Conservation (phyloP, 2,329 filamentous ascomycete genomes). For the Colletotrichum theobromicola region DNA sequence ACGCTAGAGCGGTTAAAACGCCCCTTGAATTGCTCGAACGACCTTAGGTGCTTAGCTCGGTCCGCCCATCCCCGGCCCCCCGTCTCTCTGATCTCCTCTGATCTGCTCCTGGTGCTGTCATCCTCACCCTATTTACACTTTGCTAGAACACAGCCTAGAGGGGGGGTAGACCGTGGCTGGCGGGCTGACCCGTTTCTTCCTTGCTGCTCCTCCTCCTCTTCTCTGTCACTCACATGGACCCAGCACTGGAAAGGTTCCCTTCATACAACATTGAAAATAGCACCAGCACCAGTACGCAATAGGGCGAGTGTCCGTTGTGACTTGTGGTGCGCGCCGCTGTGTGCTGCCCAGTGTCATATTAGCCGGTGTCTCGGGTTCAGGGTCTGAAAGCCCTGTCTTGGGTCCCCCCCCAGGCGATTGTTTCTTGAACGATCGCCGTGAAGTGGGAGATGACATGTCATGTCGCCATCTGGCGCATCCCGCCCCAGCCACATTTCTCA, state of each 20-base stretch:
- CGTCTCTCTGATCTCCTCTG: neutral
- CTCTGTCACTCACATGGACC: too few relatives aligned
- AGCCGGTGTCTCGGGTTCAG: neutral
- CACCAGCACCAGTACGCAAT: neutral
- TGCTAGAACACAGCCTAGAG: neutral
- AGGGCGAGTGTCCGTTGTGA: neutral
- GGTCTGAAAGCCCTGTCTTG: neutral
- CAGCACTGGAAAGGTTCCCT: neutral
- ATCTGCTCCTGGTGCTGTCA: neutral
- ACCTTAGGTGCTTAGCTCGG: constrained; percentile 1
- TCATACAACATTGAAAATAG: neutral
- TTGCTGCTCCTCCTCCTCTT: neutral
- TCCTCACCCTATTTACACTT: neutral
- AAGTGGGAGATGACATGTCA: neutral
- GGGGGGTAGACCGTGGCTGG: neutral
- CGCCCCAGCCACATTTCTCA: neutral
- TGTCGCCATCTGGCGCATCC: neutral
- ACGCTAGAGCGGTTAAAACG: constrained; percentile 10
- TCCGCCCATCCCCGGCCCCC: neutral
- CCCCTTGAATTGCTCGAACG: neutral
- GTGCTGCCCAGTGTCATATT: neutral
- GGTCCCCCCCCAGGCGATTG: neutral
- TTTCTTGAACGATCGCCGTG: neutral
- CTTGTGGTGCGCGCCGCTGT: neutral
- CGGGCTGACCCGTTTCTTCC: neutral